A percentile compares a stretch with the other conserved stretches of the same genome.
Evolutionary conservation across 768 basidiomycete species (phyloP).

Genomic region (Dacryopinax primogenitus): DNA sequence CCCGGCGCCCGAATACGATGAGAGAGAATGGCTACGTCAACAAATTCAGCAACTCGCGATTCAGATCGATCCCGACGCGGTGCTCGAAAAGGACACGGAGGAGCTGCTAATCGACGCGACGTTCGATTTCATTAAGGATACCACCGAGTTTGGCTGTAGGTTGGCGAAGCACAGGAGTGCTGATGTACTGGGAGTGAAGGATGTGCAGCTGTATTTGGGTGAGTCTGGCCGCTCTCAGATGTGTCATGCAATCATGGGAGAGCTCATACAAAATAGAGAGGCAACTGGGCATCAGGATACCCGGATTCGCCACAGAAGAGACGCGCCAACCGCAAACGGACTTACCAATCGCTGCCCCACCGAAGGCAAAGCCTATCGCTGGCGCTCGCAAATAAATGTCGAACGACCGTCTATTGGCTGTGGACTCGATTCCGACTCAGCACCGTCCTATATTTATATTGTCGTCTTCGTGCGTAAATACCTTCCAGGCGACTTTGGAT

Average conservation of each 20-base stretch:
- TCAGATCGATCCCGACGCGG: neutral
- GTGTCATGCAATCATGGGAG: neutral
- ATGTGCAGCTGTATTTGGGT: neutral
- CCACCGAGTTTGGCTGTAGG: neutral
- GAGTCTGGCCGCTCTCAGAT: neutral
- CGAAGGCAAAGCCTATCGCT: neutral
- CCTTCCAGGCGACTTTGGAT: too few relatives aligned
- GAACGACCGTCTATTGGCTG: too few relatives aligned
- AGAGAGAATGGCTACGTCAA: neutral
- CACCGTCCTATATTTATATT: too few relatives aligned
- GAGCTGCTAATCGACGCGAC: neutral
- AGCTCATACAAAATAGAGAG: neutral
- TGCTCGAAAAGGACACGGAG: neutral
- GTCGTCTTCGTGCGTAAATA: too few relatives aligned
- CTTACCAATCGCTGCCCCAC: neutral
- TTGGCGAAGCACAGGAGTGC: neutral
- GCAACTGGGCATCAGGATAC: neutral
- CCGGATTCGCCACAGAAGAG: slow-evolving; percentile 1
- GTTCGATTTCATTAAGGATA: neutral
- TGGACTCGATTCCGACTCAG: too few relatives aligned
- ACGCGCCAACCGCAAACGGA: neutral
- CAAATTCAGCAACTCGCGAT: neutral
- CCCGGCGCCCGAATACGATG: neutral
- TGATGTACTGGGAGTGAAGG: neutral
- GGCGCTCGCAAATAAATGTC: neutral